Evolutionary conservation across 495 filamentous ascomycete genomes (phyloP).

Genomic region (Podospora sp.): DNA sequence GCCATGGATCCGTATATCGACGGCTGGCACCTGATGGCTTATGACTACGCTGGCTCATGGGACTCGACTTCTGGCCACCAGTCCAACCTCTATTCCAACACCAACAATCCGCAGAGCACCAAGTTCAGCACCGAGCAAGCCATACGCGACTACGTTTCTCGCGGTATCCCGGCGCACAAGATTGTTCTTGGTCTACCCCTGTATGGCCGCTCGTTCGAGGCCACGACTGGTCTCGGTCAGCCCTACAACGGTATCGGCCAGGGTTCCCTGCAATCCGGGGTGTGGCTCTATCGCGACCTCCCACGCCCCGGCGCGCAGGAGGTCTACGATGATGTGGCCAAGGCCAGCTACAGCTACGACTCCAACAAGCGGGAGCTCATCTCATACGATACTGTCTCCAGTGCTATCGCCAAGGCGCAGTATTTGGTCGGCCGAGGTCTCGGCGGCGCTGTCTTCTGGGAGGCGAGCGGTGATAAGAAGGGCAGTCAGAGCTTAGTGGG

Average conservation of each 20-base stretch:
- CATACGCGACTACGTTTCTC: conserved; percentile 64
- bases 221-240: conserved; percentile 70
- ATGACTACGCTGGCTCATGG: conserved; percentile 76
- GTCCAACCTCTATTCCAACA: conserved; percentile 68
- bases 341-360: conserved; percentile 75
- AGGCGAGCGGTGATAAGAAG: conserved; percentile 71
- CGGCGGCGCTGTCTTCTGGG: conserved; percentile 91
- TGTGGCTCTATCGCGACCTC: conserved; percentile 77
- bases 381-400: conserved; percentile 71
- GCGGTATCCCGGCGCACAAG: conserved; percentile 65
- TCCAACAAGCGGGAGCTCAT: conserved; percentile 59
- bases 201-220: conserved; percentile 78
- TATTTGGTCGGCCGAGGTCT: conserved; percentile 67
- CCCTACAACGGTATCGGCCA: conserved; percentile 68
- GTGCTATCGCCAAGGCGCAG: conserved; percentile 61
- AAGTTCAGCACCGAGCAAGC: conserved; percentile 72
- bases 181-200: conserved; percentile 84
- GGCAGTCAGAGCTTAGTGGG: conserved; percentile 65
- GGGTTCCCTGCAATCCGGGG: conserved; percentile 69
- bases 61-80: conserved; percentile 69
- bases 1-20: conserved; percentile 78
- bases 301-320: conserved; percentile 53
- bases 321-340: conserved; percentile 50
- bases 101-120: conserved; percentile 55
- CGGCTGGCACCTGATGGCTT: conserved; percentile 85